A percentile compares a stretch with the other conserved stretches of the same genome.
phyloP scores from a whole-genome alignment of 371 early-diverging fungal species.

The Mucor indicus region DNA sequence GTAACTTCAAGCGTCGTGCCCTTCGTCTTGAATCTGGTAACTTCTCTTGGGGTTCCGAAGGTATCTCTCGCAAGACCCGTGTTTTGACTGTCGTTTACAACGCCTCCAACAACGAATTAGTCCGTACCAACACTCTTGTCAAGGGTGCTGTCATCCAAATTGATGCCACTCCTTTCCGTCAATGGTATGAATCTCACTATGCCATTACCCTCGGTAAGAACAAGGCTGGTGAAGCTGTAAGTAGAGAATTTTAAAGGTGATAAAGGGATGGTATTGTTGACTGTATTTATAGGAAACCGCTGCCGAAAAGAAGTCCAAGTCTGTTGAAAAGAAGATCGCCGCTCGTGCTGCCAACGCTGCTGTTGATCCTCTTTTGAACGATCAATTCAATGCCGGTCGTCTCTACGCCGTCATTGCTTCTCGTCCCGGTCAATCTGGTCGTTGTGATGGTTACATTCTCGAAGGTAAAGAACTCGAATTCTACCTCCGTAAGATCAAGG shows the following conservation, averaged over 20 bases:
- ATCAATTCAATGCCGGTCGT: constrained; percentile 96
- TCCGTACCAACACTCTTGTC: constrained; percentile 99
- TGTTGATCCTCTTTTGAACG: constrained; percentile 88
- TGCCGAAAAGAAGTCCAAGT: constrained; percentile 85
- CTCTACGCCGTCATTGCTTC: constrained; percentile 94
- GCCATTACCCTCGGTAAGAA: constrained; percentile 85
- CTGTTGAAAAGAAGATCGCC: constrained; percentile 86
- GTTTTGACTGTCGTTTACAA: constrained; percentile 98
- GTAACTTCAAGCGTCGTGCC: constrained; percentile 97
- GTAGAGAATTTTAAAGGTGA: neutral
- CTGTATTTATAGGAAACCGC: constrained; percentile 55
- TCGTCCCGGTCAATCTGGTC: constrained; percentile 99
- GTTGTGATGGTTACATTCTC: constrained; percentile 98
- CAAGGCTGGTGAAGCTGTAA: constrained; percentile 46
- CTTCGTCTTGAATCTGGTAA: constrained; percentile 96
- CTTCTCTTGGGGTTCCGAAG: constrained; percentile 97
- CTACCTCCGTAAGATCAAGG: constrained; percentile 92
- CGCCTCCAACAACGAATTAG: constrained; percentile 99
- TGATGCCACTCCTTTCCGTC: constrained; percentile 97
- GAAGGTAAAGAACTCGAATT: constrained; percentile 99
- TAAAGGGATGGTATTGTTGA: neutral
- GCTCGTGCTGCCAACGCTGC: constrained; percentile 79
- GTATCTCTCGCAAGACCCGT: constrained; percentile 91
- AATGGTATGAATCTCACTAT: constrained; percentile 97
- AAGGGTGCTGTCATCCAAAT: constrained; percentile 98